Evolutionary conservation across 108 stramenopile species (phyloP).

Genomic region (Skeletonema costatum): DNA sequence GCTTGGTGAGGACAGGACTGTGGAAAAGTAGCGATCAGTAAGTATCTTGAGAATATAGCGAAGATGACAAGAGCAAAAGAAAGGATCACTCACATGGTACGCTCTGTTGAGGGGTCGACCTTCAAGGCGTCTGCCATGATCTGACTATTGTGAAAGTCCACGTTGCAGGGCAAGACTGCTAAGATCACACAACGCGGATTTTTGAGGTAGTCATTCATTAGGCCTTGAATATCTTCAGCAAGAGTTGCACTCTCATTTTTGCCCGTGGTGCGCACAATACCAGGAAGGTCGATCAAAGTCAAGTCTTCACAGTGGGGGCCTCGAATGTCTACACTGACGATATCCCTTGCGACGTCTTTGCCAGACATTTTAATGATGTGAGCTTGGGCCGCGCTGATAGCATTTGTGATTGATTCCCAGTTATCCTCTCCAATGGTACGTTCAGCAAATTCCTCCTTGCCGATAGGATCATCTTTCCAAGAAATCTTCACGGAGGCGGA

Average conservation of each 20-base stretch:
- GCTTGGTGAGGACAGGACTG: constrained; percentile 86
- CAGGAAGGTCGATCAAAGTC: constrained; percentile 90
- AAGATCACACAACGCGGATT: constrained; percentile 78
- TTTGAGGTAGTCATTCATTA: constrained; percentile 70
- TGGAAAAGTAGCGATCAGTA: not conserved
- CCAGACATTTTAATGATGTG: constrained; percentile 51
- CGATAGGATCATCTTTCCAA: constrained; percentile 37
- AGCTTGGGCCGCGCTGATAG: constrained; percentile 55
- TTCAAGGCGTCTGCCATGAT: constrained; percentile 63
- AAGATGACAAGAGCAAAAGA: not conserved
- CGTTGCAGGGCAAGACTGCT: constrained; percentile 81
- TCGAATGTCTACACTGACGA: constrained; percentile 48
- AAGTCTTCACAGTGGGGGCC: constrained; percentile 59
- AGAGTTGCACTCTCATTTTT: constrained; percentile 56
- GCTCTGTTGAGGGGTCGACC: constrained; percentile 66
- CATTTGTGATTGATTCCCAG: constrained; percentile 25
- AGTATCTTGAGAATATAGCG: not conserved
- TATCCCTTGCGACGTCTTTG: constrained; percentile 53
- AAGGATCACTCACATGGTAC: constrained; percentile 54
- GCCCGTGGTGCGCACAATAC: constrained; percentile 76
- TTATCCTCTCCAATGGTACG: constrained; percentile 33
- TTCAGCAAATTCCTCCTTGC: constrained; percentile 19
- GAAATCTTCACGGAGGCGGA: constrained; percentile 44
- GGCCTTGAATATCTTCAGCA: constrained; percentile 62
- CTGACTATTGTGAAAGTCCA: constrained; percentile 87